A percentile compares a stretch with the other conserved stretches of the same genome.
These are phyloP conservation scores for Colletotrichum tamarilloi DNA, from an alignment of 2,329 filamentous ascomycete species.

Conservation along the genomic window DNA sequence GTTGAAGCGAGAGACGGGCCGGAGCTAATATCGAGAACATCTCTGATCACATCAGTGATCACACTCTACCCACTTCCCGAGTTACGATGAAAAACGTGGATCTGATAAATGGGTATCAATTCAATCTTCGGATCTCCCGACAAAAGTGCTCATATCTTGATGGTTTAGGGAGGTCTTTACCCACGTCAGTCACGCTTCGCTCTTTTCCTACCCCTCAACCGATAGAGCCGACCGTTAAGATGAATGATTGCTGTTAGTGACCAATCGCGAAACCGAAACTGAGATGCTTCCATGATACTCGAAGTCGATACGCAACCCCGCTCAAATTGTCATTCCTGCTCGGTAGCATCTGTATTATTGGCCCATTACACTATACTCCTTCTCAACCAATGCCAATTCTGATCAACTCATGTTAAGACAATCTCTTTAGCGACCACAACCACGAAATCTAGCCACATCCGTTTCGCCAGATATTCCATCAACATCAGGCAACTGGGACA, in stretches of 20 bases:
- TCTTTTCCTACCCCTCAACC: background rate
- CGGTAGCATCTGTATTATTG: no score
- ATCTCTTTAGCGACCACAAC: background rate
- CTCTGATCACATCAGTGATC: background rate
- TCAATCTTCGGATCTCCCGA: no score
- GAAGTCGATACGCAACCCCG: no score
- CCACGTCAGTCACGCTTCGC: background rate
- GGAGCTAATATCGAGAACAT: background rate
- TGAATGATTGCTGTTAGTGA: accelerated
- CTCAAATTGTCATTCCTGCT: no score
- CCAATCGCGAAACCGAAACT: background rate
- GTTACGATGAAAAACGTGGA: background rate
- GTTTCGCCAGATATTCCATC: background rate
- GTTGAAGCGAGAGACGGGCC: slow-evolving; percentile 13
- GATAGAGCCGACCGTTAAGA: background rate
- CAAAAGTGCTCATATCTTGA: no score
- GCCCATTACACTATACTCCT: no score
- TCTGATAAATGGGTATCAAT: no score
- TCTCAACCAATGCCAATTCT: no score
- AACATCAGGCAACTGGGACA: background rate
- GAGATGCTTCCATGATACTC: no score
- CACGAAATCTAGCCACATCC: background rate
- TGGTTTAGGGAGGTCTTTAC: no score
- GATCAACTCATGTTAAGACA: background rate
- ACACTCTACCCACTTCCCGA: slow-evolving; percentile 1